Percentiles rank a stretch among this genome's conserved stretches.
phyloP scores from a whole-genome alignment of 192 early-diverging fungal species.

The Tieghemiomyces parasiticus region DNA sequence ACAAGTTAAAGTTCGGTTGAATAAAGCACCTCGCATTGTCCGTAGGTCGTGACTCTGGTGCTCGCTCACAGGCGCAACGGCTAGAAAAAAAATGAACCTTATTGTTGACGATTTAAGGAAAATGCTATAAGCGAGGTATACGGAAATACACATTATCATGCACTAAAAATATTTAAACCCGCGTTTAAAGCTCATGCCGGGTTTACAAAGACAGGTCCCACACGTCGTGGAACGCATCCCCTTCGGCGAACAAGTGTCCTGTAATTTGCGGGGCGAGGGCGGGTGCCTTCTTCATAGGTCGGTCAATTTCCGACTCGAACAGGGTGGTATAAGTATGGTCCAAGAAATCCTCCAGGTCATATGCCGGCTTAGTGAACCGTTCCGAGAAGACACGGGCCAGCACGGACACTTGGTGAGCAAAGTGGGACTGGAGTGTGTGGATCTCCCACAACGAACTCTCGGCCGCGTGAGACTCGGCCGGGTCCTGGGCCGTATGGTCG shows the following conservation, averaged over 20 bases:
- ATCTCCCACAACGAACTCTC: slow-evolving; percentile 92
- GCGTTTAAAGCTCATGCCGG: too few relatives aligned
- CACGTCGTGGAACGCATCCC: slow-evolving; percentile 28
- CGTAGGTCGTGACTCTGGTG: too few relatives aligned
- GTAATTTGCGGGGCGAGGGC: slow-evolving; percentile 43
- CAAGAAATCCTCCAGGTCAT: slow-evolving; percentile 90
- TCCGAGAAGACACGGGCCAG: slow-evolving; percentile 77
- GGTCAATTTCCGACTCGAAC: slow-evolving; percentile 6
- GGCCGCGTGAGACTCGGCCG: slow-evolving; percentile 60
- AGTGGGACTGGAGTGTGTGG: slow-evolving; percentile 73
- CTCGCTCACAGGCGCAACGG: too few relatives aligned
- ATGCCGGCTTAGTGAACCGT: slow-evolving; percentile 72
- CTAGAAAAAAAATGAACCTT: too few relatives aligned
- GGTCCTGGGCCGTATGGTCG: slow-evolving; percentile 38
- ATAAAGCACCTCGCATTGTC: too few relatives aligned
- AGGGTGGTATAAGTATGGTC: slow-evolving; percentile 68
- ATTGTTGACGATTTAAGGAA: too few relatives aligned
- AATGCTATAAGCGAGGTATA: too few relatives aligned
- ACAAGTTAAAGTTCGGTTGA: too few relatives aligned
- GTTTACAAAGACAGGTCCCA: not conserved
- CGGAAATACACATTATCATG: too few relatives aligned
- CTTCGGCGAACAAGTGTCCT: slow-evolving; percentile 28
- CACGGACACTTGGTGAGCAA: slow-evolving; percentile 70
- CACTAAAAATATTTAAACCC: too few relatives aligned
- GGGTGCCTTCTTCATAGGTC: slow-evolving; percentile 27